Percentiles rank a stretch among this genome's conserved stretches.
Evolutionary conservation across 23 red algal genomes (phyloP).

Genomic region (Gracilariopsis chorda): DNA sequence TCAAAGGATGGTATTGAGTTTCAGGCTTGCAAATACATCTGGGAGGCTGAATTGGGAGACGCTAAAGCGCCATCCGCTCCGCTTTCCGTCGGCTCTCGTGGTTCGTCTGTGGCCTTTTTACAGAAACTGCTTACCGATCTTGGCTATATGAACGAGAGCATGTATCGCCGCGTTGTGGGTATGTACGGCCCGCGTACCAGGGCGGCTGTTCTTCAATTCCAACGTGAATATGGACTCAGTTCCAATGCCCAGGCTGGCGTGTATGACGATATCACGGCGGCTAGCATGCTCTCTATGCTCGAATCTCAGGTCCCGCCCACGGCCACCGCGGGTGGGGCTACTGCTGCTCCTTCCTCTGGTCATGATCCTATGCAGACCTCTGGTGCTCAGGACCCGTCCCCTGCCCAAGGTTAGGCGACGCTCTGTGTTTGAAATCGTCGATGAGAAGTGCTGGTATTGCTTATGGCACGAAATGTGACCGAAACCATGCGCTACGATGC

Average conservation of each 20-base stretch:
- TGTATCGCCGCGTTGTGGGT: slow-evolving; percentile 35
- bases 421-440: too few relatives aligned
- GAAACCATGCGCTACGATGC: too few relatives aligned
- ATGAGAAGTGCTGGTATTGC: too few relatives aligned
- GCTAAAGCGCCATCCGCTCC: slow-evolving; percentile 17
- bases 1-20: slow-evolving; percentile 47
- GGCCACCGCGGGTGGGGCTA: not conserved
- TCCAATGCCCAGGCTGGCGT: slow-evolving; percentile 38
- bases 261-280: slow-evolving; percentile 63
- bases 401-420: slow-evolving; percentile 4
- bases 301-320: slow-evolving; percentile 14
- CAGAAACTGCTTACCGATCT: slow-evolving; percentile 57
- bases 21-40: slow-evolving; percentile 8
- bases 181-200: slow-evolving; percentile 54
- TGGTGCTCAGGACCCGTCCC: not conserved
- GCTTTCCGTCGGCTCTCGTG: slow-evolving; percentile 13
- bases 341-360: not conserved
- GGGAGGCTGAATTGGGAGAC: slow-evolving; percentile 24
- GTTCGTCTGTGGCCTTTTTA: slow-evolving; percentile 32
- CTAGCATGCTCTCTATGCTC: slow-evolving; percentile 29
- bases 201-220: slow-evolving; percentile 35
- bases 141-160: slow-evolving; percentile 50
- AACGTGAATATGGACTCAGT: slow-evolving; percentile 42
- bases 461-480: too few relatives aligned
- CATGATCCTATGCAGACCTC: not conserved